phyloP scores from a whole-genome alignment of 169 alveolate species.

The Babesia ovis region DNA sequence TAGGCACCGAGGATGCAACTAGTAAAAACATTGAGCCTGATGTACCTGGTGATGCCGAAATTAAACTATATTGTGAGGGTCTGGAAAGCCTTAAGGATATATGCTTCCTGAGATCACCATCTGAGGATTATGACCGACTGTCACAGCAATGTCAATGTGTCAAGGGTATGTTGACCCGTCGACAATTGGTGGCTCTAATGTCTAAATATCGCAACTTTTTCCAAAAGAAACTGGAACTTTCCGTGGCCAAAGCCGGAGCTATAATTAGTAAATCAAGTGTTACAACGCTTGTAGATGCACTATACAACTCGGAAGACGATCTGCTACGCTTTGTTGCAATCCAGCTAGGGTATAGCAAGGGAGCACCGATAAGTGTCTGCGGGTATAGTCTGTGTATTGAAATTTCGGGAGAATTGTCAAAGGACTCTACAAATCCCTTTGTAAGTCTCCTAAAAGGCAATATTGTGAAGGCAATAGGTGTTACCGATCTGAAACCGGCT shows the following conservation, averaged over 20 bases:
- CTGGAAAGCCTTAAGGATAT: slow-evolving; percentile 17
- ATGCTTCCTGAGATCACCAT: slow-evolving; percentile 11
- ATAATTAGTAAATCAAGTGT: not conserved
- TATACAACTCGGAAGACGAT: not conserved
- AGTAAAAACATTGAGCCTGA: not conserved
- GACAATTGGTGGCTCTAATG: not conserved
- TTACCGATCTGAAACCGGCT: not conserved
- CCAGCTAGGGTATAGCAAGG: not conserved
- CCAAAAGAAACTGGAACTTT: not conserved
- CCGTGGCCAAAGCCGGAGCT: not conserved
- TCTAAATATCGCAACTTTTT: not conserved
- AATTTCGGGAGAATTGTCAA: not conserved
- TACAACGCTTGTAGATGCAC: not conserved
- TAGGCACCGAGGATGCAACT: not conserved
- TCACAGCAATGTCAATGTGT: slow-evolving; percentile 1
- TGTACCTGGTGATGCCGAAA: not conserved
- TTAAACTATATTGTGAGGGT: slow-evolving; percentile 13
- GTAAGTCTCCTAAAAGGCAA: not conserved
- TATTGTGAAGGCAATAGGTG: not conserved
- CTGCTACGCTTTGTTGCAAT: slow-evolving; percentile 5
- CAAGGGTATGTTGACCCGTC: slow-evolving; percentile 6
- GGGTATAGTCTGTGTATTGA: slow-evolving; percentile 13
- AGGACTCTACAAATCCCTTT: not conserved
- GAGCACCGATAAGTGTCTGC: not conserved
- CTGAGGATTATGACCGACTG: slow-evolving; percentile 1